phyloP scores from a whole-genome alignment of 208 protist genomes.

The Trypanosoma boissoni region DNA sequence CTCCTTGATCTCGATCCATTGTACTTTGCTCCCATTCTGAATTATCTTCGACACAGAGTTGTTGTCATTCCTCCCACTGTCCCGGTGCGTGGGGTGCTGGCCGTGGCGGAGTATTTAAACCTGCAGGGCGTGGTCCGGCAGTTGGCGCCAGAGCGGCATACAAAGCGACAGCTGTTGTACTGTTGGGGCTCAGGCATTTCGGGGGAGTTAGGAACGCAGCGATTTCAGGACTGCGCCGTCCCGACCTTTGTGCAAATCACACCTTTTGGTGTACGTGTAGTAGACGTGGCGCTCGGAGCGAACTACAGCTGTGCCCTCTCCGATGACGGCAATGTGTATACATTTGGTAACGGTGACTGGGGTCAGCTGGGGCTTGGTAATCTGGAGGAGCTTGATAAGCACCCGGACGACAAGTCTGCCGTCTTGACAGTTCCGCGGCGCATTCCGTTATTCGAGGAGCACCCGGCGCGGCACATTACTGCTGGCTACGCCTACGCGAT shows the following conservation, averaged over 20 bases:
- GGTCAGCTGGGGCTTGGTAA: conserved; percentile 79
- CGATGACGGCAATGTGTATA: conserved; percentile 60
- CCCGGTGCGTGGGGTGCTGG: conserved; percentile 52
- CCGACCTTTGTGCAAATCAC: conserved; percentile 59
- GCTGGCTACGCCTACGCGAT: conserved; percentile 85
- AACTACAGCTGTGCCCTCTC: conserved; percentile 80
- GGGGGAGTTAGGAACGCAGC: conserved; percentile 81
- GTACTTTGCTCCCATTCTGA: conserved; percentile 79
- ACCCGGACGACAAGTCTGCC: conserved; percentile 36
- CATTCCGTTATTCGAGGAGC: conserved; percentile 64
- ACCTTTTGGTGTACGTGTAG: conserved; percentile 61
- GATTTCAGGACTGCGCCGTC: conserved; percentile 43
- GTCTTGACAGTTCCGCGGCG: conserved; percentile 62
- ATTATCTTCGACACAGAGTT: conserved; percentile 70
- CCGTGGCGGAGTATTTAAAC: conserved; percentile 75
- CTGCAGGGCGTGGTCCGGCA: conserved; percentile 49
- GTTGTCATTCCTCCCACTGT: conserved; percentile 59
- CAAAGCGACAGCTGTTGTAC: conserved; percentile 57
- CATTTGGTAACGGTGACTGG: conserved; percentile 84
- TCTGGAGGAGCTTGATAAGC: conserved; percentile 30
- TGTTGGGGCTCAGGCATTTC: conserved; percentile 76
- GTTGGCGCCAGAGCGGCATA: conserved; percentile 37
- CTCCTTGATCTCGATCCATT: conserved; percentile 80
- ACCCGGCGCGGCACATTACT: conserved; percentile 49
- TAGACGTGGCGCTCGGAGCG: conserved; percentile 71